Conservation (phyloP, 2,329 filamentous ascomycete species). For the Colletotrichum aenigma region DNA sequence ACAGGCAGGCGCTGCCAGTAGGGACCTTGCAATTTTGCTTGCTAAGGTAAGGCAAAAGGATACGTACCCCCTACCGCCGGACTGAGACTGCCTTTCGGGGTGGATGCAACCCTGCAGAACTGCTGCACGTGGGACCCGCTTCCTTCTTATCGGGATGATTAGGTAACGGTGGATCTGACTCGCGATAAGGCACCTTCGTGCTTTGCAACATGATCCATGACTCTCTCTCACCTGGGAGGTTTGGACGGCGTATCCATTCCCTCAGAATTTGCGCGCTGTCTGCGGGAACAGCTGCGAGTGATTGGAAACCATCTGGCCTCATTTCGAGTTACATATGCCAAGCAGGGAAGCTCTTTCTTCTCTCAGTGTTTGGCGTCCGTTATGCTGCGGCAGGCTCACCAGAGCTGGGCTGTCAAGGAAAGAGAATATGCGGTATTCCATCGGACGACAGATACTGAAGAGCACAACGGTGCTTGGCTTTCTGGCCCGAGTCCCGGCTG, state of each 20-base stretch:
- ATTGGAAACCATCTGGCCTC: not conserved
- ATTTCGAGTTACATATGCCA: not conserved
- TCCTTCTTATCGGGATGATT: not conserved
- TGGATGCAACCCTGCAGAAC: not conserved
- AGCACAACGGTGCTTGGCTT: not conserved
- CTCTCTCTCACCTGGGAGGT: conserved; percentile 2
- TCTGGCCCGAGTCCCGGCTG: not conserved
- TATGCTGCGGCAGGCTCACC: not conserved
- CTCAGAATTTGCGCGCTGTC: not conserved
- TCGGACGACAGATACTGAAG: not conserved
- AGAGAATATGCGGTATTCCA: not conserved
- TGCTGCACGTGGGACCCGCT: not conserved
- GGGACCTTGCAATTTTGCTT: not conserved
- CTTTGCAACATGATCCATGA: conserved; percentile 3
- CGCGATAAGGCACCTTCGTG: conserved; percentile 15
- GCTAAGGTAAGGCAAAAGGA: conserved; percentile 15
- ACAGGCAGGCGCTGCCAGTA: conserved; percentile 4
- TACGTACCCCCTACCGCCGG: not conserved
- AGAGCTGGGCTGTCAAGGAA: conserved; percentile 3
- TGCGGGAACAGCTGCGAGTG: not conserved
- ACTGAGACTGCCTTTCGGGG: not conserved
- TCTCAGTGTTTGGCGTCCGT: not conserved
- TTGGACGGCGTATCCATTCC: not conserved
- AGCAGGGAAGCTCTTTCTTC: not conserved
- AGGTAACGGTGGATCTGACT: conserved; percentile 10